phyloP scores from a whole-genome alignment of 2,329 filamentous ascomycete species.

The Hymenoscyphus occultus region DNA sequence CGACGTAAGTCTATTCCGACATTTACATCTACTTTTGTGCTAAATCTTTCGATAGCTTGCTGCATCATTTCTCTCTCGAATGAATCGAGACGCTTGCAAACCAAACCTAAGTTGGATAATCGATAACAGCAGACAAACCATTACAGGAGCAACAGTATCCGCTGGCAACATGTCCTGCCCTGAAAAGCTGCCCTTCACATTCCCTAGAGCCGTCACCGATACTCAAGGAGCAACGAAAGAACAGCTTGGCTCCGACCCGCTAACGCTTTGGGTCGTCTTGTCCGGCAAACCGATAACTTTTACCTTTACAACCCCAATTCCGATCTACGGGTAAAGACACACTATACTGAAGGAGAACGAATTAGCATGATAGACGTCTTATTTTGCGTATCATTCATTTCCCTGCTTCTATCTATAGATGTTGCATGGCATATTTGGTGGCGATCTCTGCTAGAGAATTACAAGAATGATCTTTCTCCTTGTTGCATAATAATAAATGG shows the following conservation, averaged over 20 bases:
- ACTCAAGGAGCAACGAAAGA: conserved; percentile 25
- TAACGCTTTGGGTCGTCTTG: conserved; percentile 49
- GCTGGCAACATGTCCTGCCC: conserved; percentile 34
- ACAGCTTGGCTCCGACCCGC: conserved; percentile 53
- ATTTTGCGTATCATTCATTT: not conserved
- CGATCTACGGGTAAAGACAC: conserved; percentile 2
- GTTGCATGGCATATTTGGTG: not conserved
- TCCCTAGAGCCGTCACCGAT: conserved; percentile 37
- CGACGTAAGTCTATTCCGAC: conserved; percentile 42
- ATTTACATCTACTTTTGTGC: not conserved
- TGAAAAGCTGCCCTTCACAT: conserved; percentile 28
- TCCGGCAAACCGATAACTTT: conserved; percentile 45
- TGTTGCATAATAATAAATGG: no score
- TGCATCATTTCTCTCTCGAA: conserved; percentile 49
- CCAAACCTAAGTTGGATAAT: conserved; percentile 25
- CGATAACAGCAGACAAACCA: conserved; percentile 18
- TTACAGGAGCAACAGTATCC: conserved; percentile 39
- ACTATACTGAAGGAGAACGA: not conserved
- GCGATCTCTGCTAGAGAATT: no score
- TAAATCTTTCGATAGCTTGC: conserved; percentile 7
- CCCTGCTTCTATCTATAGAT: not conserved
- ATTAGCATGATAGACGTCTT: not conserved
- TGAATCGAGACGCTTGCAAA: conserved; percentile 22
- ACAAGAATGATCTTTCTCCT: no score
- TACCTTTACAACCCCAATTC: conserved; percentile 28